Base-by-base conservation (phyloP, 1,139 yeast species). In the Yamadazyma buinensis region DNA sequence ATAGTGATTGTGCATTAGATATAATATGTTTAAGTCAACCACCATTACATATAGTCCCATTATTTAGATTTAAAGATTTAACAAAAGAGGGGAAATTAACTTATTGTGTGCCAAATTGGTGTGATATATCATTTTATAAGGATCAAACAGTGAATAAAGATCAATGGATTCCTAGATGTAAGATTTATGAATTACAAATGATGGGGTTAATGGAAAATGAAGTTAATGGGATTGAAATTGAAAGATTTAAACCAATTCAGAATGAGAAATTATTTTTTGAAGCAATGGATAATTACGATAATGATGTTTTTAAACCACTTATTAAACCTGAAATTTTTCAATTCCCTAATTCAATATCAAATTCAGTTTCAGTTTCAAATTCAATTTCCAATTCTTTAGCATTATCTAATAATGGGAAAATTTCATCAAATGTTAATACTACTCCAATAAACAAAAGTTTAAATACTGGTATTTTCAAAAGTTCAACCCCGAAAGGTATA, bases 191-290 rank as follows among this genome's bases (percentile, higher is more conserved):
- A 49, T 62, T 94, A 15, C 98, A 92, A 55, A 94, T 92, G 97
- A 90, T 90, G 95, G 98, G 97, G 0, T 77, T 90, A 5, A 87
- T 90, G 83, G 97, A 90, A 48, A 86, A 84, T 47, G 97, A 90
- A 50, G 68, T 80, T 33, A 77, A 77, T 44, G 75, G 80, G 7
- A 74, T 81, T 23, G 71, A 78, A 12, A 74, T 86, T 18, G 80
- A 77, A 25, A 67, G 83, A 30, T 61, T 83, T 36, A 60, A 55
- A 29, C 33, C 49, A 0, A 47, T 49, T 26, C 49, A 48, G 28
- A 48, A 49, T 22, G 57, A 56, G n/a, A 59, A 57, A 30, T 54
- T 73, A 0, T 54, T 73, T 12, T 44, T 64, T 1, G 77, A 72
- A 24, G 62, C 75, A 12, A 83, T 83, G 84, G 73, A 75, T 27